These are phyloP conservation scores for Solanum chilense DNA, from an alignment of 257 asterid species.

Conservation along the genomic window DNA sequence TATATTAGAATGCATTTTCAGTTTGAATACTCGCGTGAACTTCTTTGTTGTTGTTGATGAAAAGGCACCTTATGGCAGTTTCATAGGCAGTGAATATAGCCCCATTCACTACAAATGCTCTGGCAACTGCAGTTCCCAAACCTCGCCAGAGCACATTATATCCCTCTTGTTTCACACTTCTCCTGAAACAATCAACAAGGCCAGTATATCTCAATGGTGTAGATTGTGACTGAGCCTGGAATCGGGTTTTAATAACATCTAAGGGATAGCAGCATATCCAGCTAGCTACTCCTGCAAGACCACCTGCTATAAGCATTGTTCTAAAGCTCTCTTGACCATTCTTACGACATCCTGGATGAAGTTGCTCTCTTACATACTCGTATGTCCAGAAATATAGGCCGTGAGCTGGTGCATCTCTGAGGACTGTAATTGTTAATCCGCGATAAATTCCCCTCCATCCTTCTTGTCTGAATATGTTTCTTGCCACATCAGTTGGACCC, in stretches of 20 bases:
- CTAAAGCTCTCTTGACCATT: constrained; percentile 33
- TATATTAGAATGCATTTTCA: constrained; percentile 15
- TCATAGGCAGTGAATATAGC: constrained; percentile 67
- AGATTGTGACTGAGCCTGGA: constrained; percentile 42
- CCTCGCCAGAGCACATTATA: constrained; percentile 71
- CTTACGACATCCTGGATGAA: constrained; percentile 65
- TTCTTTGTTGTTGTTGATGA: constrained; percentile 2
- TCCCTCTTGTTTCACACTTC: constrained; percentile 48
- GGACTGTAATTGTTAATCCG: constrained; percentile 52
- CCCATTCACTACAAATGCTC: constrained; percentile 77
- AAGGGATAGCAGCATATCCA: constrained; percentile 69
- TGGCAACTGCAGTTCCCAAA: constrained; percentile 51
- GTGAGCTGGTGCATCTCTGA: constrained; percentile 75
- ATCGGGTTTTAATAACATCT: constrained; percentile 65
- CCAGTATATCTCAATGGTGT: constrained; percentile 28
- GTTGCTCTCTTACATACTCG: constrained; percentile 50
- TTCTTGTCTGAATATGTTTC: constrained; percentile 30
- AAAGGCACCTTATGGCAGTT: constrained; percentile 46
- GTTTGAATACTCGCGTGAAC: constrained; percentile 10
- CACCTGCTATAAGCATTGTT: constrained; percentile 77
- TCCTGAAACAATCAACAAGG: constrained; percentile 40
- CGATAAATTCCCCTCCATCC: constrained; percentile 61
- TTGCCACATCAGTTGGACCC: constrained; percentile 46
- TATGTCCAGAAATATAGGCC: constrained; percentile 70
- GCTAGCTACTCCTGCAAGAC: constrained; percentile 68